These are phyloP conservation scores for Boletus sp. DNA, from an alignment of 1,284 basidiomycete species.

Conservation along the genomic window DNA sequence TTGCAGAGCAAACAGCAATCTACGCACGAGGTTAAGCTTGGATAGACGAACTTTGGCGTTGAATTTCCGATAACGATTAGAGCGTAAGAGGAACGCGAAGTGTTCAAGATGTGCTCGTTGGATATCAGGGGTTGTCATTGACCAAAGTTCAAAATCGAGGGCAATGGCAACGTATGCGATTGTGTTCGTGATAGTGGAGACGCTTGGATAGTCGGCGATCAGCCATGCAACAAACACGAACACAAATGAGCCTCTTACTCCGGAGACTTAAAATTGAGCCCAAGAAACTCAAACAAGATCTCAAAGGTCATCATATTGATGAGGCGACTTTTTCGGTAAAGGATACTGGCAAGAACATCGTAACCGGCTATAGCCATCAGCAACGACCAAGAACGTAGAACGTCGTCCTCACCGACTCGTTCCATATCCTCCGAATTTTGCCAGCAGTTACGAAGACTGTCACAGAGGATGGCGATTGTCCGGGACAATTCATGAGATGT, in stretches of 20 bases:
- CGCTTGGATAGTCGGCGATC: slow-evolving; percentile 38
- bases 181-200: slow-evolving; percentile 78
- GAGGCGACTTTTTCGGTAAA: slow-evolving; percentile 69
- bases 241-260: slow-evolving; percentile 50
- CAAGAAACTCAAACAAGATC: slow-evolving; percentile 79
- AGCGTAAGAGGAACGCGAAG: slow-evolving; percentile 68
- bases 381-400: neutral
- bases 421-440: slow-evolving; percentile 92
- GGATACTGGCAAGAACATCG: slow-evolving; percentile 75
- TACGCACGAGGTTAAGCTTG: slow-evolving; percentile 71
- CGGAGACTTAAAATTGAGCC: slow-evolving; percentile 76
- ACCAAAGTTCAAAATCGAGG: slow-evolving; percentile 91
- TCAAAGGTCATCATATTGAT: slow-evolving; percentile 77
- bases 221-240: neutral
- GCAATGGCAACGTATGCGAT: slow-evolving; percentile 81
- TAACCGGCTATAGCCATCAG: slow-evolving; percentile 64
- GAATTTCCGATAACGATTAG: slow-evolving; percentile 71
- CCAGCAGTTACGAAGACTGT: slow-evolving; percentile 83
- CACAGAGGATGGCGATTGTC: slow-evolving; percentile 69
- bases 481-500: slow-evolving; percentile 71
- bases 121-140: slow-evolving; percentile 62
- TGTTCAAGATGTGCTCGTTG: slow-evolving; percentile 78
- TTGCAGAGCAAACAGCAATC: slow-evolving; percentile 77
- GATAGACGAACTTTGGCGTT: slow-evolving; percentile 67
- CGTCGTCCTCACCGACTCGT: slow-evolving; percentile 56